Conservation (phyloP, 129 eudicot genomes). For the Calendula officinalis region DNA sequence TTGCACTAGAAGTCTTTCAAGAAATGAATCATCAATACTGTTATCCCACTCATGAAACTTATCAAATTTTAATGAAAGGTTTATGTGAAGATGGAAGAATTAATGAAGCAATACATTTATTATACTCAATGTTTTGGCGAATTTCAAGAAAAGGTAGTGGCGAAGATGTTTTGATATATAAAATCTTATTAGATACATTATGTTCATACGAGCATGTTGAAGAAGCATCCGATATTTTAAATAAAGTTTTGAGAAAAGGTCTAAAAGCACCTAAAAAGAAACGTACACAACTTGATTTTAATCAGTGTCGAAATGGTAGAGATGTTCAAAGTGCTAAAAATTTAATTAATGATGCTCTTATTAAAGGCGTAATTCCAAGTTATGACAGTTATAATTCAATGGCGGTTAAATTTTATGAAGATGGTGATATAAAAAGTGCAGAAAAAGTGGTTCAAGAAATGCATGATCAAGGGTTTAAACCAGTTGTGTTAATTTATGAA, state of each 20-base stretch:
- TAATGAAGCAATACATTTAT: constrained; percentile 79
- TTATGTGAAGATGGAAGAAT: constrained; percentile 77
- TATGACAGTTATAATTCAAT: constrained; percentile 63
- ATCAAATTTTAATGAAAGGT: constrained; percentile 74
- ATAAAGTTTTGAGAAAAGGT: constrained; percentile 79
- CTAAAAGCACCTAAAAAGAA: constrained; percentile 62
- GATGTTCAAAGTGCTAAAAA: constrained; percentile 47
- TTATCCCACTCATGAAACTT: constrained; percentile 73
- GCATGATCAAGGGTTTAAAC: constrained; percentile 60
- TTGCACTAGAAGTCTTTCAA: constrained; percentile 66
- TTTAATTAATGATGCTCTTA: constrained; percentile 65
- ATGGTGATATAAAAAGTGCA: constrained; percentile 52
- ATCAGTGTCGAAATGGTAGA: constrained; percentile 33
- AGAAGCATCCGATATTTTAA: constrained; percentile 74
- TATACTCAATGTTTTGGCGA: constrained; percentile 86
- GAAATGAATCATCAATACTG: constrained; percentile 71
- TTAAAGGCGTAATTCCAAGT: constrained; percentile 71
- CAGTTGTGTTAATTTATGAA: constrained; percentile 49
- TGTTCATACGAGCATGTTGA: constrained; percentile 59
- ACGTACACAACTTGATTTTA: constrained; percentile 53
- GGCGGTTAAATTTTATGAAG: constrained; percentile 60
- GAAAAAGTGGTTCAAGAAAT: constrained; percentile 65
- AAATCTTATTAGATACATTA: constrained; percentile 72
- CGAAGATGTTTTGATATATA: constrained; percentile 71
- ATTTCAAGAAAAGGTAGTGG: constrained; percentile 87